These are phyloP conservation scores for Verbascum thapsus DNA, from an alignment of 257 asterid genomes.

Conservation along the genomic window DNA sequence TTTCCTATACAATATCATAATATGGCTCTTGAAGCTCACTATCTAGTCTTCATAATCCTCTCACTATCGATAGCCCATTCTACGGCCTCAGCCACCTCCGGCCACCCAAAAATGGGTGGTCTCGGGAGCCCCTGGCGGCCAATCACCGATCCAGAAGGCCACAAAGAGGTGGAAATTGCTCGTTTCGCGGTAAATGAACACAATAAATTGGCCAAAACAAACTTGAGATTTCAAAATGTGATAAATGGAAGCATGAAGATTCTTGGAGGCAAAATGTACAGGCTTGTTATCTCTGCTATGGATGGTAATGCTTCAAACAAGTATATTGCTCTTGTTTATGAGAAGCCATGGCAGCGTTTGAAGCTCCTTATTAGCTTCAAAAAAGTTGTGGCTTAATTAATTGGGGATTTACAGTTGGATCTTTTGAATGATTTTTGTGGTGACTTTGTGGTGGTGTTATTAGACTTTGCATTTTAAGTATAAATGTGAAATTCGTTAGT, in stretches of 20 bases:
- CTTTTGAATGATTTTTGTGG: too few relatives aligned
- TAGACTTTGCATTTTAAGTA: neutral
- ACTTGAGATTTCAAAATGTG: constrained; percentile 24
- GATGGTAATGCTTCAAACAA: neutral
- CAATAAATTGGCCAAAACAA: constrained; percentile 19
- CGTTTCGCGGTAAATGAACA: constrained; percentile 15
- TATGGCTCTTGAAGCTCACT: constrained; percentile 3
- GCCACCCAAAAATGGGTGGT: neutral
- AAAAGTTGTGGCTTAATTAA: neutral
- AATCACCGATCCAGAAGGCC: neutral
- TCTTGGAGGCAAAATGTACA: constrained; percentile 25
- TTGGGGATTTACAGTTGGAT: neutral
- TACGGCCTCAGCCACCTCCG: constrained; percentile 14
- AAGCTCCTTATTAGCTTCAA: constrained; percentile 15
- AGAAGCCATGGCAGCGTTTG: constrained; percentile 18
- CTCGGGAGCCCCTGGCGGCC: constrained; percentile 13
- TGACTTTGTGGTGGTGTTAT: too few relatives aligned
- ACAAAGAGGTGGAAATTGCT: neutral
- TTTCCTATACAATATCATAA: neutral
- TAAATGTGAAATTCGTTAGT: neutral
- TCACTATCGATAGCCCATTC: neutral
- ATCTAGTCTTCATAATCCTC: neutral
- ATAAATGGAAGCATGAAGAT: constrained; percentile 14
- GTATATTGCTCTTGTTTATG: constrained; percentile 12
- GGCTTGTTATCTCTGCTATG: constrained; percentile 21